phyloP scores from a whole-genome alignment of 2,329 filamentous ascomycete species.

The Penicillium sp. region DNA sequence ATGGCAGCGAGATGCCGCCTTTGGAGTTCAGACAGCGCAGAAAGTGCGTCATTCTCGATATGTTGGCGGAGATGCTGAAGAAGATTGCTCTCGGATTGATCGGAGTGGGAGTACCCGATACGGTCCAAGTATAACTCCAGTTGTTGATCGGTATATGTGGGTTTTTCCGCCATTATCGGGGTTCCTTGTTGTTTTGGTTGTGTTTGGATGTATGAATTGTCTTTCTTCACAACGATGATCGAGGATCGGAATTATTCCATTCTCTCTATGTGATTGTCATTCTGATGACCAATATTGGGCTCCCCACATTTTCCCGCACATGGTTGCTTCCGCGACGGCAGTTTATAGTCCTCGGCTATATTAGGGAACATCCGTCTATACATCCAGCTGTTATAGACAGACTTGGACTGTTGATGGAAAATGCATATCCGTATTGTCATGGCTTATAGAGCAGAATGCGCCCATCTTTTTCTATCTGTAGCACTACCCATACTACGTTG shows the following conservation, averaged over 20 bases:
- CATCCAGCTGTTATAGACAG: background rate
- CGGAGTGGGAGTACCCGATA: slow-evolving; percentile 24
- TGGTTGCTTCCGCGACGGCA: background rate
- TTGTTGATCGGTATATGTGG: slow-evolving; percentile 35
- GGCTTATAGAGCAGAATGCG: background rate
- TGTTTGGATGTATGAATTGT: background rate
- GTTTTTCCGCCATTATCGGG: slow-evolving; percentile 10
- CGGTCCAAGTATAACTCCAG: slow-evolving; percentile 35
- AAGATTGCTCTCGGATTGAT: slow-evolving; percentile 16
- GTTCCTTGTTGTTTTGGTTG: background rate
- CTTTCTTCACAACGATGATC: background rate
- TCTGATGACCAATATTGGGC: background rate
- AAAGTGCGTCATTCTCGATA: slow-evolving; percentile 30
- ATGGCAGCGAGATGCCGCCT: slow-evolving; percentile 47
- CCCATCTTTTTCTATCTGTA: background rate
- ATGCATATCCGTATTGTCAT: background rate
- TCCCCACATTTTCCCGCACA: background rate
- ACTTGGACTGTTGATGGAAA: background rate
- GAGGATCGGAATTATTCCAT: background rate
- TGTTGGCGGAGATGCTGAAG: slow-evolving; percentile 26
- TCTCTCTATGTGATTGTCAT: background rate
- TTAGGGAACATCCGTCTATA: background rate
- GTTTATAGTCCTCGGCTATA: background rate
- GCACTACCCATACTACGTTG: background rate
- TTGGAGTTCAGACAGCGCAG: slow-evolving; percentile 34